Evolutionary conservation across 495 filamentous ascomycete genomes (phyloP), one percentile per base, ranked within the genome.

Genomic region (Letharia columbiana): DNA sequence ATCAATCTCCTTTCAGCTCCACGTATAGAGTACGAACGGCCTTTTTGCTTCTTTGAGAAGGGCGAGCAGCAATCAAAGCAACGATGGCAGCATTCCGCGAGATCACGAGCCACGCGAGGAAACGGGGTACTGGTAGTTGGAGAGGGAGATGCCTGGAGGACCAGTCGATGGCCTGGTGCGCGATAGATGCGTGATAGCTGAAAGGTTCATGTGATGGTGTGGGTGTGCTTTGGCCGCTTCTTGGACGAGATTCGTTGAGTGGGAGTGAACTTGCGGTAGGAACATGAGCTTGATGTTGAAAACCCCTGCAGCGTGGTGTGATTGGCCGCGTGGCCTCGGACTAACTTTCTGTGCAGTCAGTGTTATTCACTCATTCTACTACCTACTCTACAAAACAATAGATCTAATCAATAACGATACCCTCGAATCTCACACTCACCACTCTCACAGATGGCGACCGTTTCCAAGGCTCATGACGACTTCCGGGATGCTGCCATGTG

Each of bases 301-400:
- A 54, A 76, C 72, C 76, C 77, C 72, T 73, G 77, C 69, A 75
- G 67, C 64, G 72, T 68, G 62, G 61, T 68, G 37, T 72, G 65
- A 78, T 78, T 78, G 77, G 77, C 69, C 65, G 70, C 71, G 23
- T 56, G 41, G 42, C 44, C 62, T 65, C 62, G 49, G 49, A 17
- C n/a, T 42, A 50, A 59, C 23, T 54, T 45, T 13, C 39, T 59
- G 35, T 49, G 63, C 42, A 59, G 37, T 33, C n/a, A 33, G 3
- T 6, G 11, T 9, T 17, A 31, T 54, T 15, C 50, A 31, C 28
- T 54, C 50, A 13, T 33, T 54, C 50, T 33, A 54, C 50, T 18
- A n/a, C 23, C 50, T 31, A 65, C 20, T 31, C n/a, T 31, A 9
- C 18, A 20, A 58, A 33, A n/a, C 23, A 28, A 28, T 28, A 28